Evolutionary conservation across 2,329 filamentous ascomycete species (phyloP).

Genomic region (Claviceps paspali): DNA sequence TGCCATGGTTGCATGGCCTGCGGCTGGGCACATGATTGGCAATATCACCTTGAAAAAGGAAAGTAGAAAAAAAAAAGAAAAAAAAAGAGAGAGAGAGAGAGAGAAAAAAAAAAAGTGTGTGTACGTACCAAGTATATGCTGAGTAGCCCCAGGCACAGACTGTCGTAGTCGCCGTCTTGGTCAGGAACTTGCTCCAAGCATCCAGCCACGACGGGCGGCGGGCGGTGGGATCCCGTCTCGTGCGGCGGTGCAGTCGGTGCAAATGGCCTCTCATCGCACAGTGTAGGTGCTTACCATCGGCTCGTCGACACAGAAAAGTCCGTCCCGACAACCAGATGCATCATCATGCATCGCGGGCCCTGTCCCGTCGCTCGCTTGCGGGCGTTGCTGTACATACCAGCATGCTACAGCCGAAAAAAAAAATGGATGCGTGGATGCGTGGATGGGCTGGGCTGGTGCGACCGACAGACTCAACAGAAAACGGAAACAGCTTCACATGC

Average conservation of each 20-base stretch:
- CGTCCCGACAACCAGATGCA: background rate
- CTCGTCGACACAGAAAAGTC: background rate
- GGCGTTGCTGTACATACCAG: background rate
- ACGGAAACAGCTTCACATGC: too few relatives aligned
- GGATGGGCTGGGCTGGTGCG: background rate
- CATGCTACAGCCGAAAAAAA: too few relatives aligned
- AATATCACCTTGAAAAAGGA: too few relatives aligned
- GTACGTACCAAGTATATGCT: background rate
- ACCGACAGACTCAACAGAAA: background rate
- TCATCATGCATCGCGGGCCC: background rate
- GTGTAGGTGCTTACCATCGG: background rate
- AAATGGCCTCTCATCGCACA: background rate
- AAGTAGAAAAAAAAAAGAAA: too few relatives aligned
- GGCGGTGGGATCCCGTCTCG: background rate
- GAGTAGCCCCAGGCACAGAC: background rate
- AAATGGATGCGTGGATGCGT: background rate
- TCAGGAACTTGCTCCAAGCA: background rate
- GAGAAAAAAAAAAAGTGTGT: background rate
- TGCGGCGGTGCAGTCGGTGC: background rate
- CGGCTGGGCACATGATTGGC: background rate
- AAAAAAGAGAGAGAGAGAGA: too few relatives aligned
- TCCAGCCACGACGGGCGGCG: background rate
- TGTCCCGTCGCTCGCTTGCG: background rate
- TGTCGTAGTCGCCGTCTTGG: background rate
- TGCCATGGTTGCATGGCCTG: background rate